Evolutionary conservation across 805 yeast genomes (phyloP).

Genomic region (Yarrowia phangngaensis): DNA sequence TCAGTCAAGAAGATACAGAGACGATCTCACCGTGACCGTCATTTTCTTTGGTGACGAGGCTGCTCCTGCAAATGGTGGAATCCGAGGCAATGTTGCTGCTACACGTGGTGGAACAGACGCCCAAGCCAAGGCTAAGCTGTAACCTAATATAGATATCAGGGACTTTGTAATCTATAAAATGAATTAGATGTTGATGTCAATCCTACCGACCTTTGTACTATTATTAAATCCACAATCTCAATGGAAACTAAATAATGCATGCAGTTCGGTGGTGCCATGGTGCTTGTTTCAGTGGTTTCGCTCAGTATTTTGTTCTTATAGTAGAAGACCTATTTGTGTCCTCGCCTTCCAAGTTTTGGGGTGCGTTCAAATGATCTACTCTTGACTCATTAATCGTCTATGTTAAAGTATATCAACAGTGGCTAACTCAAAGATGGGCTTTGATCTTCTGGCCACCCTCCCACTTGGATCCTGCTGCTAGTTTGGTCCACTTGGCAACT

Average conservation of each 20-base stretch:
- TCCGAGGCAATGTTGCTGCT: constrained; percentile 16
- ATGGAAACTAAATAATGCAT: no score
- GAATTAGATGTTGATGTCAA: no score
- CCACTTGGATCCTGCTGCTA: constrained; percentile 76
- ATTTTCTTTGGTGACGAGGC: constrained; percentile 70
- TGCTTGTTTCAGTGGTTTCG: no score
- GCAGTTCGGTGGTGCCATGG: no score
- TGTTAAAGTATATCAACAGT: neutral
- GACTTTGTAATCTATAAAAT: no score
- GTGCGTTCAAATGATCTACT: no score
- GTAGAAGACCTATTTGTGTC: no score
- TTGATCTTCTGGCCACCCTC: constrained; percentile 57
- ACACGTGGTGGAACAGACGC: constrained; percentile 9
- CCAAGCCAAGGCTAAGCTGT: constrained; percentile 9
- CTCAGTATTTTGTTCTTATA: no score
- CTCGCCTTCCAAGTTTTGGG: no score
- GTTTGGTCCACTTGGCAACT: constrained; percentile 61
- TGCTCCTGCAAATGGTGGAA: constrained; percentile 9
- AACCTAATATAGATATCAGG: neutral
- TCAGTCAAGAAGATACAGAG: constrained; percentile 84
- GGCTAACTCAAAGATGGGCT: constrained; percentile 28
- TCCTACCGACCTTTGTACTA: no score
- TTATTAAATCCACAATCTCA: no score
- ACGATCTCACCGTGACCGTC: constrained; percentile 93
- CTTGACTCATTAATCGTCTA: no score